Percentiles rank a stretch among this genome's conserved stretches.
phyloP scores from a whole-genome alignment of 1,284 basidiomycete genomes.

The Ustilago trichophora region DNA sequence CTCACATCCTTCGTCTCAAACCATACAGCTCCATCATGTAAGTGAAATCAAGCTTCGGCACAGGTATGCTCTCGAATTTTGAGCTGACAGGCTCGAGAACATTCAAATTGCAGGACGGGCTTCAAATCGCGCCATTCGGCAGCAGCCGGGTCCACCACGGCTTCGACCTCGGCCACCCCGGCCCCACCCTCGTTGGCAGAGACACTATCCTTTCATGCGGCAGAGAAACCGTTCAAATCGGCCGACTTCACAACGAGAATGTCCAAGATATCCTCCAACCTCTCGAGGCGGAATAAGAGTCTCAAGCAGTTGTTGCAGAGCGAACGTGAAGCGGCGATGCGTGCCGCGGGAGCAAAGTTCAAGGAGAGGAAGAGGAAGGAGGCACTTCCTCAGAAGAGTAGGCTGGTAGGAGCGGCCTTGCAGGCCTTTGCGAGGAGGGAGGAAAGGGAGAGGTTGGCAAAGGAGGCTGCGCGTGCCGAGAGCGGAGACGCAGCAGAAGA shows the following conservation, averaged over 20 bases:
- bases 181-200: slow-evolving; percentile 41
- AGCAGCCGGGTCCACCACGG: slow-evolving; percentile 12
- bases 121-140: slow-evolving; percentile 12
- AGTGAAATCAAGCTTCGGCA: no score
- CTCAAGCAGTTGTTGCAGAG: slow-evolving; percentile 58
- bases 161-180: slow-evolving; percentile 31
- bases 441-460: slow-evolving; percentile 28
- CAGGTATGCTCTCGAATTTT: no score
- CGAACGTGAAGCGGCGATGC: slow-evolving; percentile 54
- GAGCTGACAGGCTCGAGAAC: no score
- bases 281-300: slow-evolving; percentile 54
- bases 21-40: no score
- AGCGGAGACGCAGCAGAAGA: background rate
- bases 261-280: slow-evolving; percentile 40
- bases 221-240: slow-evolving; percentile 47
- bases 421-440: slow-evolving; percentile 34
- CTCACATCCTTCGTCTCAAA: no score
- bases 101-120: slow-evolving; percentile 11
- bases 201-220: slow-evolving; percentile 39
- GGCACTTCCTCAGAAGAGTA: slow-evolving; percentile 11
- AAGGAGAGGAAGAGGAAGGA: slow-evolving; percentile 41
- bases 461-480: slow-evolving; percentile 6
- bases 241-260: slow-evolving; percentile 29
- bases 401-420: slow-evolving; percentile 38
- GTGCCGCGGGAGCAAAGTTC: slow-evolving; percentile 32